Base-by-base conservation (phyloP, 352 stramenopile species). In the Globisporangium recalcitrans region DNA sequence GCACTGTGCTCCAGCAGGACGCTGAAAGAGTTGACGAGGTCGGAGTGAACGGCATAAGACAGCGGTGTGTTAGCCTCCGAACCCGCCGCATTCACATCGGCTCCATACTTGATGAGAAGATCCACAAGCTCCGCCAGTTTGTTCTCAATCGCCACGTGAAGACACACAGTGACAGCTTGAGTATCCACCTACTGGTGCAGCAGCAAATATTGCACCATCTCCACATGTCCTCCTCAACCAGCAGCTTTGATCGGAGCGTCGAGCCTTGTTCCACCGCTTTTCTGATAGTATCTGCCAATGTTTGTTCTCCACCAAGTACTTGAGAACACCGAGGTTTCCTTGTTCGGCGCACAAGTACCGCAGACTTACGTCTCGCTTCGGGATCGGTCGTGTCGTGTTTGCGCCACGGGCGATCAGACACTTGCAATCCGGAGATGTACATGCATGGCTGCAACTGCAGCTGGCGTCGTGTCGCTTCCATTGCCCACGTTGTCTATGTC, bases 241-340 rank as follows among this genome's bases (percentile, higher is more conserved):
- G n/a, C 42, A 26, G 42, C 42, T 49, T 49, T 24, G n/a, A 26
- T 11, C 42, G 14, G 7, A n/a, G 13, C n/a, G 7, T 26, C 42
- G 16, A 26, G 7, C 19, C 19, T 24, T 49, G n/a, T 14, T 5
- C 8, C 42, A 26, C 8, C 19, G 4, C 4, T 5, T 7, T 44
- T 44, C 36, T 44, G 14, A n/a, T 21, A 44, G 36, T 9, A n/a
- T 44, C 36, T 44, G 5, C 11, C 47, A 13, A 53, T 31, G n/a
- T 5, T 27, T 14, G 29, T 53, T 53, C 24, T 54, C 27, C 51
- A 60, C 60, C 16, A 60, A 26, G 51, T 53, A 54, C 60, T 55
- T 60, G 16, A 42, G 14, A 4, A 31, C 58, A 59, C 19, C 27
- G n/a, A 60, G 19, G 21, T 40, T 67, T 19, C 34, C 62, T 34